A percentile compares a stretch with the other conserved stretches of the same genome.
These are phyloP conservation scores for Monosporozyma siamensis DNA, from an alignment of 805 yeast genomes.

Conservation along the genomic window DNA sequence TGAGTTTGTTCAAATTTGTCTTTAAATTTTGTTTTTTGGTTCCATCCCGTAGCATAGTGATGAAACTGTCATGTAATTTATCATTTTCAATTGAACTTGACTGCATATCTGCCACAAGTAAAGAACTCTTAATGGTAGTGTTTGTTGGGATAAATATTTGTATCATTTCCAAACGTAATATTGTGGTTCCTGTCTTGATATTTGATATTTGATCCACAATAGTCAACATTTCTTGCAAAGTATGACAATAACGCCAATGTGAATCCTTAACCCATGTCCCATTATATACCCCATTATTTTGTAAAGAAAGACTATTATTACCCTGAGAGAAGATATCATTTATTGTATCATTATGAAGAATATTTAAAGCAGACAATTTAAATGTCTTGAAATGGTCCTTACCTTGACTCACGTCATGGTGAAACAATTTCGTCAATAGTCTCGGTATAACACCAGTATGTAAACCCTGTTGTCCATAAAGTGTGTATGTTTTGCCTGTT, in stretches of 20 bases:
- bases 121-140: not conserved
- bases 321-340: conserved; percentile 40
- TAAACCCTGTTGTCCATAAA: conserved; percentile 47
- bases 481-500: conserved; percentile 66
- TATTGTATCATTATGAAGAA: conserved; percentile 63
- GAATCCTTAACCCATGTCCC: conserved; percentile 14
- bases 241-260: conserved; percentile 29
- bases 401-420: not conserved
- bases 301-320: not conserved
- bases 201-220: not conserved
- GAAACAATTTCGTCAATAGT: conserved; percentile 49
- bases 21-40: not conserved
- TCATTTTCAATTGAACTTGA: not conserved
- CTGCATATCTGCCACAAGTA: not conserved
- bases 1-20: conserved; percentile 54
- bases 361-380: conserved; percentile 66
- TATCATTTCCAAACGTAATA: not conserved
- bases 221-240: conserved; percentile 4
- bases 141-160: not conserved
- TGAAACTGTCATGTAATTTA: not conserved
- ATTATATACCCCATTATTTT: conserved; percentile 30
- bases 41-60: not conserved
- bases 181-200: not conserved
- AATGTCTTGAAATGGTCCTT: conserved; percentile 40
- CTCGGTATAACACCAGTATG: conserved; percentile 64